phyloP scores from a whole-genome alignment of 2,329 filamentous ascomycete species.

The Cryphonectria japonica region DNA sequence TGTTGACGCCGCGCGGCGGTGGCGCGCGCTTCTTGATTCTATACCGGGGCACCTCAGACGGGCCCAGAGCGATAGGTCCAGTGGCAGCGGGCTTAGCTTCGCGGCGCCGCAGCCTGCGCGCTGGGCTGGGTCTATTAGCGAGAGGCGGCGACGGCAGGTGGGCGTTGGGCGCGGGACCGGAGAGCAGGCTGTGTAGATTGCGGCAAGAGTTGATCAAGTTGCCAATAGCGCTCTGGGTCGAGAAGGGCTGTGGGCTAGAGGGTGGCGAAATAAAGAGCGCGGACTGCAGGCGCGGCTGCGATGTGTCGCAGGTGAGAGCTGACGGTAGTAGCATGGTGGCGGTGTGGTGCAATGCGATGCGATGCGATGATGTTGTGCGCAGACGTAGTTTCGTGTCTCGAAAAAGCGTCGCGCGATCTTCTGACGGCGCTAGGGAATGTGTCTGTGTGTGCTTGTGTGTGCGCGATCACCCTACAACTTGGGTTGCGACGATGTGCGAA shows the following conservation, averaged over 20 bases:
- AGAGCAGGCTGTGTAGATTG: constrained; percentile 63
- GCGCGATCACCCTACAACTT: constrained; percentile 10
- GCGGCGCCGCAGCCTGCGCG: constrained; percentile 57
- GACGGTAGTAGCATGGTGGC: constrained; percentile 61
- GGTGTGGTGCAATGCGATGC: constrained; percentile 12
- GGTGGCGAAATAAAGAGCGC: constrained; percentile 63
- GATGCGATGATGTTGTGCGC: neutral
- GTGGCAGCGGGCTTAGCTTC: constrained; percentile 34
- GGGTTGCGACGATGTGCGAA: constrained; percentile 13
- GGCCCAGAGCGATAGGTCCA: constrained; percentile 33
- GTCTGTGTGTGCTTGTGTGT: neutral
- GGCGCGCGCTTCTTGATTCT: constrained; percentile 54
- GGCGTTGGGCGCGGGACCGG: constrained; percentile 38
- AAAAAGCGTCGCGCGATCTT: neutral
- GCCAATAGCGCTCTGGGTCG: constrained; percentile 51
- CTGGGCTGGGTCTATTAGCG: constrained; percentile 52
- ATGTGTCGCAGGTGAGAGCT: constrained; percentile 60
- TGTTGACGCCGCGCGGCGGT: constrained; percentile 53
- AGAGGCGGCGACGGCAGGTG: constrained; percentile 60
- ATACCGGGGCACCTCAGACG: constrained; percentile 31
- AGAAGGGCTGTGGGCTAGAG: constrained; percentile 55
- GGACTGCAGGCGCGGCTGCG: constrained; percentile 52
- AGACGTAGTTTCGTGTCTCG: neutral
- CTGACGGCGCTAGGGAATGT: neutral
- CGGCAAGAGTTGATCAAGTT: constrained; percentile 64